Evolutionary conservation across 2,329 filamentous ascomycete species (phyloP).

Genomic region (Aureobasidium sp.): DNA sequence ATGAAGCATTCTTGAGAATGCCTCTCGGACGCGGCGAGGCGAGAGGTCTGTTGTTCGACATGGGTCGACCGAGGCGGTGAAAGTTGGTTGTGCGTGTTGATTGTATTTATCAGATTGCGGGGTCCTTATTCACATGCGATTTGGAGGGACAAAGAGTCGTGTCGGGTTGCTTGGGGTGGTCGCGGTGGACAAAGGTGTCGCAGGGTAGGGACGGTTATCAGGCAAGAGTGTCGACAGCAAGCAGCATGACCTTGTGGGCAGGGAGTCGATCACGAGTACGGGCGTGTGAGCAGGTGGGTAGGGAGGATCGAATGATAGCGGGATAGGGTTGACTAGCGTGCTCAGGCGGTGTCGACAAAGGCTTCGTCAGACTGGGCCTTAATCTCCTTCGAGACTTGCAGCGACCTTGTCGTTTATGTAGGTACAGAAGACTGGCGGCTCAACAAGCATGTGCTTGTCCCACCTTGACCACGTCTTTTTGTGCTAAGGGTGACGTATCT

Average conservation of each 20-base stretch:
- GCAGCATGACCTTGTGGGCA: background rate
- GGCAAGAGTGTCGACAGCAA: background rate
- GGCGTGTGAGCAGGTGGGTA: background rate
- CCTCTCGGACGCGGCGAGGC: background rate
- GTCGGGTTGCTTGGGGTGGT: background rate
- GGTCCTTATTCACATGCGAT: conserved; percentile 8
- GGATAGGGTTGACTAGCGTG: background rate
- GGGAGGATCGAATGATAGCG: conserved; percentile 5
- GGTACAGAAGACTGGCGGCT: background rate
- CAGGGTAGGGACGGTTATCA: background rate
- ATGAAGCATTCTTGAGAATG: conserved; percentile 5
- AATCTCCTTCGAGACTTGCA: background rate
- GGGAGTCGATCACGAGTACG: background rate
- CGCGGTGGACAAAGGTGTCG: background rate
- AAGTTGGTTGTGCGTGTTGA: background rate
- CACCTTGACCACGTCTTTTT: background rate
- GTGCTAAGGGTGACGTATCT: background rate
- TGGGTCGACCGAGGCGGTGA: background rate
- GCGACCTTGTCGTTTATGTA: background rate
- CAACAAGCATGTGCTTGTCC: background rate
- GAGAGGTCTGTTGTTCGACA: background rate
- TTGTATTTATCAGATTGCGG: conserved; percentile 3
- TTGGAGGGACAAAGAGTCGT: background rate
- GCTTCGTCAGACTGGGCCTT: background rate
- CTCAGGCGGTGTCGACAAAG: background rate